Evolutionary conservation across 2,329 filamentous ascomycete genomes (phyloP), one percentile per base, ranked within the genome.

Genomic region (Aschersonia sp.): DNA sequence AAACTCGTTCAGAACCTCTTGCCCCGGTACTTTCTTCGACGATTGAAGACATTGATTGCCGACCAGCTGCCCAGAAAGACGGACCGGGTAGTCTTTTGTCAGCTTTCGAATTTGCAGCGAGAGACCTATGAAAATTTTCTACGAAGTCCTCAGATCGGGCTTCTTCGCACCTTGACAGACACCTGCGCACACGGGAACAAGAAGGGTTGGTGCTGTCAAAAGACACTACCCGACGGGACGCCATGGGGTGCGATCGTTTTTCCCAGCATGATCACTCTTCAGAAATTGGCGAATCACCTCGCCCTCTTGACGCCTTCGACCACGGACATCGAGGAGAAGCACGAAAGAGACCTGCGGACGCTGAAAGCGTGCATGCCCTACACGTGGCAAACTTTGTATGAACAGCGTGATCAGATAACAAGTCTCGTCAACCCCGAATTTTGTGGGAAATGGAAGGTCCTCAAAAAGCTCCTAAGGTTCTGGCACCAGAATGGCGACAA

Each of bases 361-460:
- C 75, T 98, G 2, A 73, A 85, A 58, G 74, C 78, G 1, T 88
- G 86, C 47, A 69, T 89, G 12, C 91, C 92, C 0, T 72, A 84
- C 38, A 69, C 72, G 2, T 96, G 88, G 86, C 71, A 80, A 56
- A 69, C 80, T 28, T 70, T 95, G 0, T 92, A 89, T 59, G 70
- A 71, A 9, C 78, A 83, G 28, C 77, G 87, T 43, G 87, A 95
- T 55, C 86, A 80, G 6, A 83, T 97, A 50, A 66, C 85, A 46
- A 85, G 84, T 55, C 82, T 89, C 46, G 83, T 89, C 1, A 89
- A 95, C 55, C 84, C 87, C 0, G 85, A 94, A 49, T 96, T 89
- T 54, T 98, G 92, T 59, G 92, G 92, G 3, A 98, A 98, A 65
- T 98, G 92, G 92, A 89, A 87, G 59, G 80, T 98, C 1, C 64